These are phyloP conservation scores for Colletotrichum sp. DNA, from an alignment of 2,329 filamentous ascomycete species.

Conservation along the genomic window DNA sequence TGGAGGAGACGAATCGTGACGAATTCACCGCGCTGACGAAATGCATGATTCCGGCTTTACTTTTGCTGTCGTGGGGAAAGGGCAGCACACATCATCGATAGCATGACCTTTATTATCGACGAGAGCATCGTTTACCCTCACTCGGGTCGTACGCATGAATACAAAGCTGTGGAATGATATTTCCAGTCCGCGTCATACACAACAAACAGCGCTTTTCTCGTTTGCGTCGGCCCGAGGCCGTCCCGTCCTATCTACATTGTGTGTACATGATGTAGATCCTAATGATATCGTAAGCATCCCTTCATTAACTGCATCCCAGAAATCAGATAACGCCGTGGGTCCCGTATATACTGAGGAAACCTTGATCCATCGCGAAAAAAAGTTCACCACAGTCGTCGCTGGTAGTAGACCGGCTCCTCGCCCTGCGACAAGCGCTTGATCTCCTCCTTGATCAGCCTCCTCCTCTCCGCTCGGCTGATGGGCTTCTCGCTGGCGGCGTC, in stretches of 20 bases:
- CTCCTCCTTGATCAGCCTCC: slow-evolving; percentile 64
- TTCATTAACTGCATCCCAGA: neutral
- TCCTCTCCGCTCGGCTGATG: slow-evolving; percentile 57
- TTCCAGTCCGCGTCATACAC: neutral
- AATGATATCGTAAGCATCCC: slow-evolving; percentile 6
- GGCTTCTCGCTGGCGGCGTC: slow-evolving; percentile 48
- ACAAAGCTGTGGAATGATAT: neutral
- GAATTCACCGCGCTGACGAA: slow-evolving; percentile 3
- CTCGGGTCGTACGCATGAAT: neutral
- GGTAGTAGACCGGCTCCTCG: slow-evolving; percentile 55
- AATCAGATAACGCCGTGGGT: slow-evolving; percentile 1
- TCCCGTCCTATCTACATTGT: neutral
- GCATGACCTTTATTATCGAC: neutral
- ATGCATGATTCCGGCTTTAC: slow-evolving; percentile 1
- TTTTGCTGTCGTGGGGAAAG: neutral
- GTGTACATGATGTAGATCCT: neutral
- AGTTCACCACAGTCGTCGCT: slow-evolving; percentile 57
- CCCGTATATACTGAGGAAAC: neutral
- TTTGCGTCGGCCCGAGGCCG: neutral
- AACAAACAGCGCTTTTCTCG: neutral
- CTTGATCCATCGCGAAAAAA: neutral
- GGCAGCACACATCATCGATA: neutral
- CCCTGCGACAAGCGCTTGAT: slow-evolving; percentile 52
- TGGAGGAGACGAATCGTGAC: neutral
- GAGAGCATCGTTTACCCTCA: neutral